Base-by-base conservation (phyloP, 345 rosid genomes). In the Syzygium aromaticum region DNA sequence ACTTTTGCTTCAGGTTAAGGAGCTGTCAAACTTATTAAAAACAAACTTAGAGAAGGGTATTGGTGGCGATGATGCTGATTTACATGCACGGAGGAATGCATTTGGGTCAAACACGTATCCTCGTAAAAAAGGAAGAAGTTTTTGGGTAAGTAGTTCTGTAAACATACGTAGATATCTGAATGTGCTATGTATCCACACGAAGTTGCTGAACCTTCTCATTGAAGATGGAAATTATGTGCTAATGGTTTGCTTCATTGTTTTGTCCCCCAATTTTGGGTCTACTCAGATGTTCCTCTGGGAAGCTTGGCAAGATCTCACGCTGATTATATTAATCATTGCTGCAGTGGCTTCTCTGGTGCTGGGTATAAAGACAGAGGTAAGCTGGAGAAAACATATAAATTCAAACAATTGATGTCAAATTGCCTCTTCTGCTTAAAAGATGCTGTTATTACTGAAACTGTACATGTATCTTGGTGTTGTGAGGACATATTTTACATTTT, bases 41-140 rank as follows among this genome's bases (percentile, higher is more conserved):
- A 94, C 98, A 88, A 95, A 93, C 92, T 87, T 95, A 87, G 97
- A 95, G 78, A 93, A 92, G 84, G 99, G 99, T 84, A 92, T 95
- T 84, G 73, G 30, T 54, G 98, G 94, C 57, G 98, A 95, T 88
- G 98, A 95, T 88, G 89, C 87, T 82, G 99, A 96, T 89, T 87
- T 98, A 88, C 84, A 89, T 51, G 92, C 92, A 87, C 93, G 98
- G 86, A 94, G 88, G 88, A 91, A 88, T 91, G 92, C 87, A 87
- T 98, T 95, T 94, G 99, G 99, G 63, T 92, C 97, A 85, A 98
- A 98, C 91, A 95, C 98, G 27, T 98, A 98, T 90, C 99, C 99
- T 57, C 94, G 77, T 63, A 96, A 94, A 89, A 96, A 96, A 89
- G 99, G 99, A 87, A 92, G 99, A 88, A 92, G 95, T 89, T 98